Conservation (phyloP, 129 eudicot species). For the Logfia minima region DNA sequence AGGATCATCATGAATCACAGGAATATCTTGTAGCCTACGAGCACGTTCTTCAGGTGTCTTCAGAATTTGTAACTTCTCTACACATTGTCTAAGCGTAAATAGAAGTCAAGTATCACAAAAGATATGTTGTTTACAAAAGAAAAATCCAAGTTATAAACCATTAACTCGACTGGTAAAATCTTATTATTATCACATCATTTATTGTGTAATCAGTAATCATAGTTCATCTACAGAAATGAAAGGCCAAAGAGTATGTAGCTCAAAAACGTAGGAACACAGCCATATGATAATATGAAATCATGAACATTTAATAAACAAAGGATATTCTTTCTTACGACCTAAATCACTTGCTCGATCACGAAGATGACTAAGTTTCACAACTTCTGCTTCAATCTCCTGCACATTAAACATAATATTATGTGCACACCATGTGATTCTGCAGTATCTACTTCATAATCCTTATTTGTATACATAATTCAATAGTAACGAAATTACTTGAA, state of each 20-base stretch:
- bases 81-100: slow-evolving; percentile 87
- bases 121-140: background rate
- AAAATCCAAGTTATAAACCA: background rate
- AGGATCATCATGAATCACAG: slow-evolving; percentile 82
- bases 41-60: slow-evolving; percentile 93
- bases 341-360: slow-evolving; percentile 97
- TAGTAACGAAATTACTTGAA: background rate
- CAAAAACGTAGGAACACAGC: background rate
- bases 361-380: slow-evolving; percentile 81
- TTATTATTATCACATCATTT: background rate
- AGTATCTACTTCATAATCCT: background rate
- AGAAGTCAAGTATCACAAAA: slow-evolving; percentile 53
- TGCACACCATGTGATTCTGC: background rate
- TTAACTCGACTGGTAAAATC: background rate
- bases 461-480: background rate
- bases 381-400: slow-evolving; percentile 93
- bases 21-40: slow-evolving; percentile 86
- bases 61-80: slow-evolving; percentile 75
- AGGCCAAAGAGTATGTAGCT: background rate
- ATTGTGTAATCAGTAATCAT: background rate
- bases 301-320: slow-evolving; percentile 45
- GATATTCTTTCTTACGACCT: slow-evolving; percentile 97
- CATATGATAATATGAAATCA: slow-evolving; percentile 11
- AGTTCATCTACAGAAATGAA: slow-evolving; percentile 4
- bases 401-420: slow-evolving; percentile 8